Evolutionary conservation across 2,329 filamentous ascomycete species (phyloP).

Genomic region (Bipolaris oryzae): DNA sequence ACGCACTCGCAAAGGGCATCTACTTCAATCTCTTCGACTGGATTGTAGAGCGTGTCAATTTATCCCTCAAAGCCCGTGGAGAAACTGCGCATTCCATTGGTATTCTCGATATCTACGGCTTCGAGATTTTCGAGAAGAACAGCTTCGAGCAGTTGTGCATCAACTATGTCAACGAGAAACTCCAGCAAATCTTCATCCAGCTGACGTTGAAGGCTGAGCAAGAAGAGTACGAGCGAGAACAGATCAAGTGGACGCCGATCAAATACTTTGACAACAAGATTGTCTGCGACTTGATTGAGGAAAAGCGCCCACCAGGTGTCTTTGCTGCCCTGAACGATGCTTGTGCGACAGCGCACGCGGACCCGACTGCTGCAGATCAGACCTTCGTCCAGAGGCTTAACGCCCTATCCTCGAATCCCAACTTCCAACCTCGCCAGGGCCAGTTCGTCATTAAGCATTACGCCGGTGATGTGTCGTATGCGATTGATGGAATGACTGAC

Average conservation of each 20-base stretch:
- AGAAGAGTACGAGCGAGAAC: slow-evolving; percentile 92
- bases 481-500: slow-evolving; percentile 95
- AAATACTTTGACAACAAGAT: slow-evolving; percentile 99
- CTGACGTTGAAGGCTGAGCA: slow-evolving; percentile 95
- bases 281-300: slow-evolving; percentile 95
- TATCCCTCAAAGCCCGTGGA: slow-evolving; percentile 80
- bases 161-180: slow-evolving; percentile 99
- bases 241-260: slow-evolving; percentile 99
- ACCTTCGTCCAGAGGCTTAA: slow-evolving; percentile 95
- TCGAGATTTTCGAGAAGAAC: slow-evolving; percentile 98
- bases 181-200: slow-evolving; percentile 99
- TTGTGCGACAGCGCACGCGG: slow-evolving; percentile 96
- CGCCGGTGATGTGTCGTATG: slow-evolving; percentile 93
- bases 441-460: slow-evolving; percentile 99
- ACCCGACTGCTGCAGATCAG: slow-evolving; percentile 90
- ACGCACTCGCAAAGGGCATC: slow-evolving; percentile 92
- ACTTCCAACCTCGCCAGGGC: slow-evolving; percentile 89
- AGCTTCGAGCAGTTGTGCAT: slow-evolving; percentile 99
- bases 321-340: slow-evolving; percentile 97
- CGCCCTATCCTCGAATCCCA: slow-evolving; percentile 82
- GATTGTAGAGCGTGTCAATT: slow-evolving; percentile 93
- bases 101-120: slow-evolving; percentile 98
- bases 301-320: slow-evolving; percentile 84
- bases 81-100: slow-evolving; percentile 83
- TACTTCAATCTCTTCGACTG: slow-evolving; percentile 98